Evolutionary conservation across 2,329 filamentous ascomycete species (phyloP).

Genomic region (Escovopsis weberi): DNA sequence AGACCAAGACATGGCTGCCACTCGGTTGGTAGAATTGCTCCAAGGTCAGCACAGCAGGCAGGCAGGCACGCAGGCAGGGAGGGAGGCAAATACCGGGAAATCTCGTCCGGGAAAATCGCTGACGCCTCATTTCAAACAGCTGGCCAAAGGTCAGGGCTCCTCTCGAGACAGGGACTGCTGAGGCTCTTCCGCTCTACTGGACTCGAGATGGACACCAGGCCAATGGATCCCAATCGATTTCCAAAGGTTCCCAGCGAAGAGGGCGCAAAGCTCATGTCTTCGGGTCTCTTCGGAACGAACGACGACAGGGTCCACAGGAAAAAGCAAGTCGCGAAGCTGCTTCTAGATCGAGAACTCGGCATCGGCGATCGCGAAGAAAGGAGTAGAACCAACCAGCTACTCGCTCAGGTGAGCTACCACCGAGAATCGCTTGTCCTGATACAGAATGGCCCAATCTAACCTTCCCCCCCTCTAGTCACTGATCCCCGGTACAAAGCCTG

Average conservation of each 20-base stretch:
- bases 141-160: slow-evolving; percentile 11
- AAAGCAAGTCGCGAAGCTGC: slow-evolving; percentile 50
- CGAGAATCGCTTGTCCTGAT: no score
- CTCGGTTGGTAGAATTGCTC: slow-evolving; percentile 20
- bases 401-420: slow-evolving; percentile 44
- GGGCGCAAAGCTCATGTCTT: slow-evolving; percentile 66
- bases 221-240: slow-evolving; percentile 45
- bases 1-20: slow-evolving; percentile 11
- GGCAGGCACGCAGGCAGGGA: not conserved
- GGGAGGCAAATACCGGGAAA: not conserved
- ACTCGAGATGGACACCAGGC: slow-evolving; percentile 13
- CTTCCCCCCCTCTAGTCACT: slow-evolving; percentile 40
- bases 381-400: slow-evolving; percentile 45
- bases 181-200: slow-evolving; percentile 25
- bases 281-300: slow-evolving; percentile 63
- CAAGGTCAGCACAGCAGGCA: slow-evolving; percentile 12
- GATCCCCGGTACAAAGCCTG: slow-evolving; percentile 62
- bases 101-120: not conserved
- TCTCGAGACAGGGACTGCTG: slow-evolving; percentile 24
- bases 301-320: slow-evolving; percentile 37
- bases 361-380: slow-evolving; percentile 45
- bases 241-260: slow-evolving; percentile 74
- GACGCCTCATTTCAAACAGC: not conserved
- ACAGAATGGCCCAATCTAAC: no score
- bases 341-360: slow-evolving; percentile 74